These are phyloP conservation scores for Mortierella sp. DNA, from an alignment of 371 early-diverging fungal genomes.

Conservation along the genomic window DNA sequence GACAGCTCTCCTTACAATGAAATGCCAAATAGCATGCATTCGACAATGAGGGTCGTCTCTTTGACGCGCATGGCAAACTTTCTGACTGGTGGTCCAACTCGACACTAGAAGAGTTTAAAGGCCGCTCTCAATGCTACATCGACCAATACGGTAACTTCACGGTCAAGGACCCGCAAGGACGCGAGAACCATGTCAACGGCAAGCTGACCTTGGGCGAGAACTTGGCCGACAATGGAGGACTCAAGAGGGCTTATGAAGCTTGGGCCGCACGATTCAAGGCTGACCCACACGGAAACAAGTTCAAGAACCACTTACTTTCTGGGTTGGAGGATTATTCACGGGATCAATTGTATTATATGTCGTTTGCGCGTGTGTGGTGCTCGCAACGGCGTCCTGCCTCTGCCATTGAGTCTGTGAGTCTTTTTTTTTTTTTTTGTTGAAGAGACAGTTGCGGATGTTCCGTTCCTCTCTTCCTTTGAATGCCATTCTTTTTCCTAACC, in stretches of 20 bases:
- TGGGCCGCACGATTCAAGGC: slow-evolving; percentile 59
- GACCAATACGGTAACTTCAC: slow-evolving; percentile 74
- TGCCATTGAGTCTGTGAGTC: slow-evolving; percentile 62
- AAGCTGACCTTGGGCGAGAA: slow-evolving; percentile 78
- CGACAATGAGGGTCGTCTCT: slow-evolving; percentile 71
- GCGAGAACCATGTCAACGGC: slow-evolving; percentile 66
- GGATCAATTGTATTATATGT: slow-evolving; percentile 73
- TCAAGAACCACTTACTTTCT: slow-evolving; percentile 63
- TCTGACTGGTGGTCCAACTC: slow-evolving; percentile 78
- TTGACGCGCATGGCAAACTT: slow-evolving; percentile 62
- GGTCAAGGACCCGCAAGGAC: slow-evolving; percentile 62
- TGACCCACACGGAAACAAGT: slow-evolving; percentile 58
- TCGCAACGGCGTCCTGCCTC: slow-evolving; percentile 62
- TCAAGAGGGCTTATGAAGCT: slow-evolving; percentile 60
- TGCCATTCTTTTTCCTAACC: not conserved
- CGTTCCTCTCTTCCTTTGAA: not conserved
- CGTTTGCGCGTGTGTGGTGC: slow-evolving; percentile 72
- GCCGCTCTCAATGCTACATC: slow-evolving; percentile 71
- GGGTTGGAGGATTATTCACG: slow-evolving; percentile 65
- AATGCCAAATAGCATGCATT: slow-evolving; percentile 53
- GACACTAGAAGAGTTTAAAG: slow-evolving; percentile 65
- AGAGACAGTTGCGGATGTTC: too few relatives aligned
- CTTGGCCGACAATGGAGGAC: slow-evolving; percentile 68
- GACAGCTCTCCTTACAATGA: not conserved
- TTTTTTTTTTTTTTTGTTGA: not conserved